Evolutionary conservation across 1,139 yeast genomes (phyloP).

Genomic region (Yamadazyma sp.): DNA sequence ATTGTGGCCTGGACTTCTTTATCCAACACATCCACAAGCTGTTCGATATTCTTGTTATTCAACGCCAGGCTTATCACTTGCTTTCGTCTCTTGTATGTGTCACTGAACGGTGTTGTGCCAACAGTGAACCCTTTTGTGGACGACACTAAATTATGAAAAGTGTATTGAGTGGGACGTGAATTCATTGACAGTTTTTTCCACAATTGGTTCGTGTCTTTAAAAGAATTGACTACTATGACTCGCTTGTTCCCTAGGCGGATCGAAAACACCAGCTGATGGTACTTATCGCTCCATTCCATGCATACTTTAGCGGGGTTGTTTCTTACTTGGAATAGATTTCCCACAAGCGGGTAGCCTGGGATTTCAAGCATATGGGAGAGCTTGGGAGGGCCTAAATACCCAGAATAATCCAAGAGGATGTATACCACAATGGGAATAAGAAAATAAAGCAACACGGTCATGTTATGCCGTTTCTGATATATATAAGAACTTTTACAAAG

Average conservation of each 20-base stretch:
- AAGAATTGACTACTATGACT: constrained; percentile 66
- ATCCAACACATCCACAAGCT: constrained; percentile 42
- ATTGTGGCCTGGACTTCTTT: constrained; percentile 36
- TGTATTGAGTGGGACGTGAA: constrained; percentile 66
- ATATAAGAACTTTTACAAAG: neutral
- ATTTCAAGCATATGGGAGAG: constrained; percentile 41
- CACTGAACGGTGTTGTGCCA: constrained; percentile 74
- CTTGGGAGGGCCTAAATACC: constrained; percentile 17
- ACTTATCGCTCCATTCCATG: constrained; percentile 44
- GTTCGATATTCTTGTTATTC: constrained; percentile 35
- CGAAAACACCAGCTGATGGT: constrained; percentile 54
- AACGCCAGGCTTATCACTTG: constrained; percentile 54
- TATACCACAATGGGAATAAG: neutral
- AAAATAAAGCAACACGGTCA: neutral
- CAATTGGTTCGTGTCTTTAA: constrained; percentile 48
- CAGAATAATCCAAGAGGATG: constrained; percentile 1
- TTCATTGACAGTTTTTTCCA: constrained; percentile 58
- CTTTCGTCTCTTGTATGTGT: constrained; percentile 51
- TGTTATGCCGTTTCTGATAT: neutral
- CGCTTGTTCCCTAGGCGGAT: constrained; percentile 57
- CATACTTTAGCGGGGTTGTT: constrained; percentile 54
- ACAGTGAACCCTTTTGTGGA: constrained; percentile 65
- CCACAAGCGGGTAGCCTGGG: constrained; percentile 55
- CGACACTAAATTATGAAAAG: constrained; percentile 69
- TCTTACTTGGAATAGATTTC: constrained; percentile 48